Conservation (phyloP, 2,329 filamentous ascomycete species). For the Pseudogymnoascus sp. region DNA sequence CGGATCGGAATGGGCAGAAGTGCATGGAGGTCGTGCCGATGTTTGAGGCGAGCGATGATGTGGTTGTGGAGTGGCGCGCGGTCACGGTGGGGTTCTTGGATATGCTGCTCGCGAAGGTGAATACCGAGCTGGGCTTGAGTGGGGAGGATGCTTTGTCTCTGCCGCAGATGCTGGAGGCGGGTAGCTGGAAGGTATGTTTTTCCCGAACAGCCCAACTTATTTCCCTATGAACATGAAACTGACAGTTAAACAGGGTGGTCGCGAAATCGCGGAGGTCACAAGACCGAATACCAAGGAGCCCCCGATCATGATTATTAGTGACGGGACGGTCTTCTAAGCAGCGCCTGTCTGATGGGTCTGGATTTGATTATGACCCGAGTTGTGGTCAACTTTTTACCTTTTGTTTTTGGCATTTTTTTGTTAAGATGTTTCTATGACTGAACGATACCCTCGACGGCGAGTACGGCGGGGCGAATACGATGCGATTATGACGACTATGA, state of each 20-base stretch:
- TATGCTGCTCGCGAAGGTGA: conserved; percentile 60
- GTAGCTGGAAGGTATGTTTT: conserved; percentile 83
- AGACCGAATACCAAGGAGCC: conserved; percentile 94
- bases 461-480: neutral
- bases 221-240: conserved; percentile 10
- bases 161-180: conserved; percentile 87
- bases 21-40: conserved; percentile 65
- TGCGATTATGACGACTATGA: neutral
- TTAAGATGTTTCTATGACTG: conserved; percentile 2
- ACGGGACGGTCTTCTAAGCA: conserved; percentile 81
- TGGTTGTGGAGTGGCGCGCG: conserved; percentile 72
- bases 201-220: neutral
- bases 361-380: neutral
- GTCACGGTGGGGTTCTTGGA: conserved; percentile 68
- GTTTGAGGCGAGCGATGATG: conserved; percentile 65
- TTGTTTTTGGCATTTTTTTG: neutral
- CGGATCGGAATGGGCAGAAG: conserved; percentile 61
- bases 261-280: conserved; percentile 91
- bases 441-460: conserved; percentile 1
- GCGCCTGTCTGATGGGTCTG: neutral
- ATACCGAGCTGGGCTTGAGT: conserved; percentile 55
- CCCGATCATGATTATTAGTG: conserved; percentile 90
- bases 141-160: conserved; percentile 65
- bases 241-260: conserved; percentile 55
- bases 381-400: neutral